phyloP scores from a whole-genome alignment of 2,329 filamentous ascomycete genomes.

The Plectosphaerella plurivora region DNA sequence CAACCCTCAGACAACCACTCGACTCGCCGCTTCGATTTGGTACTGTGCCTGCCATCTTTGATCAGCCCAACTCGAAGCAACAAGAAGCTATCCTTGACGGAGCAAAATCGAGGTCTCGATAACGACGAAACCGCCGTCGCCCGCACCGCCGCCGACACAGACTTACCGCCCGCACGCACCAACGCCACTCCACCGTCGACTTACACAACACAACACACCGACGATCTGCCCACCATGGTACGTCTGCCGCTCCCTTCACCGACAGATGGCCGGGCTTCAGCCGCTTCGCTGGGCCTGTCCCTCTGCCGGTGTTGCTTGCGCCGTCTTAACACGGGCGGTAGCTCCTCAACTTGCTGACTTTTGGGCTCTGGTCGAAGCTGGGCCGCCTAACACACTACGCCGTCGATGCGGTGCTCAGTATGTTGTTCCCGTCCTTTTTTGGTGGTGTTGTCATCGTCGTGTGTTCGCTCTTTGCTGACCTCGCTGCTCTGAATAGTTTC shows the following conservation, averaged over 20 bases:
- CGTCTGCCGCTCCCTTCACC: not conserved
- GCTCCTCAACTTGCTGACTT: constrained; percentile 64
- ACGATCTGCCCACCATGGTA: constrained; percentile 6
- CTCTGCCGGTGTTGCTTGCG: constrained; percentile 5
- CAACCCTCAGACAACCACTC: not conserved
- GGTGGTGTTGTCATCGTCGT: not conserved
- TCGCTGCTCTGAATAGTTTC: constrained; percentile 58
- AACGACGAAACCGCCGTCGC: not conserved
- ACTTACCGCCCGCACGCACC: too few relatives aligned
- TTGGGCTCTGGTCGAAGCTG: constrained; percentile 73
- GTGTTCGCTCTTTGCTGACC: constrained; percentile 1
- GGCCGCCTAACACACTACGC: constrained; percentile 91
- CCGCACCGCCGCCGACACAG: too few relatives aligned
- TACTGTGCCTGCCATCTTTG: not conserved
- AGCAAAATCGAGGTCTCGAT: not conserved
- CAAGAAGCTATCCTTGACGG: not conserved
- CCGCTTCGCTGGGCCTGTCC: not conserved
- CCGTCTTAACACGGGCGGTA: constrained; percentile 39
- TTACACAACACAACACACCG: constrained; percentile 1
- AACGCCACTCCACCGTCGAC: not conserved
- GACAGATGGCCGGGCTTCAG: constrained; percentile 4
- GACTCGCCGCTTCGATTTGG: not conserved
- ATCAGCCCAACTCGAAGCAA: not conserved
- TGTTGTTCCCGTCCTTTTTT: constrained; percentile 25
- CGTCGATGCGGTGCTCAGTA: constrained; percentile 91